Percentiles rank a stretch among this genome's conserved stretches.
These are phyloP conservation scores for Irpex rosettiformis DNA, from an alignment of 1,284 basidiomycete species.

Conservation along the genomic window DNA sequence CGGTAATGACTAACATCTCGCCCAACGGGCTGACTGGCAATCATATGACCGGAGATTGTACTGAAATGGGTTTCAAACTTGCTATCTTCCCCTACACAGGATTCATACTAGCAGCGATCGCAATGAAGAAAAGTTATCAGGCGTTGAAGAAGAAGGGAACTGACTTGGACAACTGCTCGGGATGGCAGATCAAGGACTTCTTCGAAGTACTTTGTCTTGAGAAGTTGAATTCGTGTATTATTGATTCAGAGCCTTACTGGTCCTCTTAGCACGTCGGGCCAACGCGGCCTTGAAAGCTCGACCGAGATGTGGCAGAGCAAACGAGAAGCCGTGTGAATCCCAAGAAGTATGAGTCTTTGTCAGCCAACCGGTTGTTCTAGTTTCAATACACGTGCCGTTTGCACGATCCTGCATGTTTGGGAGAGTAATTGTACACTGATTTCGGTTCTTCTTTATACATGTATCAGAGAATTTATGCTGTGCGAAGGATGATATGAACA, in stretches of 20 bases:
- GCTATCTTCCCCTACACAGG: conserved; percentile 25
- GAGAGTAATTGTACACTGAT: not conserved
- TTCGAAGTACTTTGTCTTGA: conserved; percentile 17
- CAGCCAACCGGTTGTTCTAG: conserved; percentile 19
- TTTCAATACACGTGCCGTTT: not conserved
- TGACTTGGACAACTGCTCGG: conserved; percentile 19
- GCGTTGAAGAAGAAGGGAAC: conserved; percentile 22
- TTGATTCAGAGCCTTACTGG: not conserved
- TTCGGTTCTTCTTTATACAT: not conserved
- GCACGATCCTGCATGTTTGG: too few species aligned
- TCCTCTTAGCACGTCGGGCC: conserved; percentile 18
- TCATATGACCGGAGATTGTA: conserved; percentile 22
- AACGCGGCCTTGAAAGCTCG: conserved; percentile 21
- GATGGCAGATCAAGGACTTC: conserved; percentile 26
- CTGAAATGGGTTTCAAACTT: conserved; percentile 24
- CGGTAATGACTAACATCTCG: conserved; percentile 26
- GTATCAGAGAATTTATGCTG: conserved; percentile 47
- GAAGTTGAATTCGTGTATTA: too few species aligned
- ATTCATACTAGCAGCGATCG: conserved; percentile 24
- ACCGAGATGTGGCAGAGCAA: conserved; percentile 18
- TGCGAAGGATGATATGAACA: conserved; percentile 93
- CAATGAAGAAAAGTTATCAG: conserved; percentile 23
- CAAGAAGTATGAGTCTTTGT: conserved; percentile 21
- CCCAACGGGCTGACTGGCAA: conserved; percentile 25
- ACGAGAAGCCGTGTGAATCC: conserved; percentile 19